A percentile compares a stretch with the other conserved stretches of the same genome.
These are phyloP conservation scores for Bisporella sp. DNA, from an alignment of 2,329 filamentous ascomycete species.

Conservation along the genomic window DNA sequence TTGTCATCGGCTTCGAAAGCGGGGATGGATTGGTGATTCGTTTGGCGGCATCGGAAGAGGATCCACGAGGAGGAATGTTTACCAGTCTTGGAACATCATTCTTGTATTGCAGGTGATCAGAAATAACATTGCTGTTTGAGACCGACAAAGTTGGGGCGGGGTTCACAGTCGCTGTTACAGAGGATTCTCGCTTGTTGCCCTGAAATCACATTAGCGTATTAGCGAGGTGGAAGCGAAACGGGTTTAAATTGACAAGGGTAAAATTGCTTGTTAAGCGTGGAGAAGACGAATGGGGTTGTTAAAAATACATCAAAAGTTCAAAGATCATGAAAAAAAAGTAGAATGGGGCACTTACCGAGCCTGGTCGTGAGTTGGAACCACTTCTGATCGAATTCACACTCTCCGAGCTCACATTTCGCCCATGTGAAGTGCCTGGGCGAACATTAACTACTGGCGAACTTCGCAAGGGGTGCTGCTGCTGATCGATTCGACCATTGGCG, in stretches of 20 bases:
- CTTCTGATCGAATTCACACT: constrained; percentile 54
- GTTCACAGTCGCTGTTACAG: constrained; percentile 29
- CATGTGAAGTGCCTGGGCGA: constrained; percentile 22
- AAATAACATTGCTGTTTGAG: constrained; percentile 17
- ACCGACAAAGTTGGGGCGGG: constrained; percentile 38
- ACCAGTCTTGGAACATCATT: constrained; percentile 49
- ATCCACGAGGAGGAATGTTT: constrained; percentile 54
- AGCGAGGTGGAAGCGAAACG: constrained; percentile 16
- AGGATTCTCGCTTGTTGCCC: constrained; percentile 52
- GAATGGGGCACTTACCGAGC: constrained; percentile 51
- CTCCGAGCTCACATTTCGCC: constrained; percentile 52
- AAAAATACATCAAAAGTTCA: constrained; percentile 9
- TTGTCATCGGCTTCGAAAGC: constrained; percentile 63
- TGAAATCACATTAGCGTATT: constrained; percentile 42
- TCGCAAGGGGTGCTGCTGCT: constrained; percentile 25
- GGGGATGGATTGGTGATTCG: constrained; percentile 63
- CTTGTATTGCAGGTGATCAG: constrained; percentile 40
- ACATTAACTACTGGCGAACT: constrained; percentile 24
- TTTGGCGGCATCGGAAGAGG: constrained; percentile 54
- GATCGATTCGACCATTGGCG: constrained; percentile 24
- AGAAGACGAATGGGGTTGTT: background rate
- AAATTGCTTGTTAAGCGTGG: no score
- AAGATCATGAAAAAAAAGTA: background rate
- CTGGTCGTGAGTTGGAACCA: constrained; percentile 48
- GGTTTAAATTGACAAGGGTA: constrained; percentile 20